phyloP scores from a whole-genome alignment of 2,329 filamentous ascomycete genomes.

The Penicillium sp. region DNA sequence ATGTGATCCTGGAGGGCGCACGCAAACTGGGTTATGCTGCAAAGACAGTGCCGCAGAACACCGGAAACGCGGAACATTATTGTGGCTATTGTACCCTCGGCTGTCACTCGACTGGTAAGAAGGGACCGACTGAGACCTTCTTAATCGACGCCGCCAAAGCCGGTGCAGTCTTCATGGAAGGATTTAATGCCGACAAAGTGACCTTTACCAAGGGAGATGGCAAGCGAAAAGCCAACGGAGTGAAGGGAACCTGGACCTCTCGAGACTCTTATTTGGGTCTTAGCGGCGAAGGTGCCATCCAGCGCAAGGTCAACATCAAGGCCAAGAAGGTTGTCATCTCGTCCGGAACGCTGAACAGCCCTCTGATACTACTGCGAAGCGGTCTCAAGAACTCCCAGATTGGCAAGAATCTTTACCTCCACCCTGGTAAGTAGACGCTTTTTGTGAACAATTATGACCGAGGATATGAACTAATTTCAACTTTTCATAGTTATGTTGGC shows the following conservation, averaged over 20 bases:
- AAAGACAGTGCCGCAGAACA: constrained; percentile 77
- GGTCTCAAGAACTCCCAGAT: constrained; percentile 81
- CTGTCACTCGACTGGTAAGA: constrained; percentile 71
- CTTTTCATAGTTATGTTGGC: constrained; percentile 44
- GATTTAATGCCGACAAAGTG: constrained; percentile 72
- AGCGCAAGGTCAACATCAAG: constrained; percentile 69
- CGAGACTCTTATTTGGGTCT: constrained; percentile 67
- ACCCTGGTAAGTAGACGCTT: constrained; percentile 67
- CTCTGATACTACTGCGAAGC: constrained; percentile 75
- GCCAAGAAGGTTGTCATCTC: constrained; percentile 83
- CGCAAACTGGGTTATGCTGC: constrained; percentile 73
- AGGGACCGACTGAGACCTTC: constrained; percentile 76
- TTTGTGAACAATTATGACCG: not conserved
- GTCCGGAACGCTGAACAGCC: constrained; percentile 75
- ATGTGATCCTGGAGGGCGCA: constrained; percentile 73
- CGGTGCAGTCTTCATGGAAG: constrained; percentile 82
- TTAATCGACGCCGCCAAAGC: constrained; percentile 77
- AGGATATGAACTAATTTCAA: not conserved
- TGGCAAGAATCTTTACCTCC: constrained; percentile 78
- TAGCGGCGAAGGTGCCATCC: constrained; percentile 55
- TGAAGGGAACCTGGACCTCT: constrained; percentile 76
- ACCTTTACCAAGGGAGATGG: constrained; percentile 63
- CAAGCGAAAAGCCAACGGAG: constrained; percentile 66
- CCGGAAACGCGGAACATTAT: constrained; percentile 71
- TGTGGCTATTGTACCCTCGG: constrained; percentile 69